These are phyloP conservation scores for Entomortierella chlamydospora DNA, from an alignment of 192 early-diverging fungal genomes.

Conservation along the genomic window DNA sequence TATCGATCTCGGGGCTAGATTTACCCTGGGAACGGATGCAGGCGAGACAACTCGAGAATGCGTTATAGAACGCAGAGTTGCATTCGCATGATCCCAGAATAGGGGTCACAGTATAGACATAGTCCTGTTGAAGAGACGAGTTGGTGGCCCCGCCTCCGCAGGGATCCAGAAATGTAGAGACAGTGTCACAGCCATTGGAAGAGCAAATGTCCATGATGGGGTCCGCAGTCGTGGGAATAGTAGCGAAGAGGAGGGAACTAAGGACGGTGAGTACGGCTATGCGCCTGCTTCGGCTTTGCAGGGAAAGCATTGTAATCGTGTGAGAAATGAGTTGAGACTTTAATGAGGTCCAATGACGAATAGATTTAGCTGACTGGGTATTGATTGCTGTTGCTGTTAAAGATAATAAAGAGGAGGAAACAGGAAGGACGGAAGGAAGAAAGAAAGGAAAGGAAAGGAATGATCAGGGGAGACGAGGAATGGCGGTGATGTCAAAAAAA, in stretches of 20 bases:
- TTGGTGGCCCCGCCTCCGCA: conserved; percentile 47
- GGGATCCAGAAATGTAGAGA: conserved; percentile 18
- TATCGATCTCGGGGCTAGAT: conserved; percentile 21
- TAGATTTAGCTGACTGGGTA: too few relatives aligned
- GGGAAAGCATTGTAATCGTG: background rate
- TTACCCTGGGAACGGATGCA: conserved; percentile 41
- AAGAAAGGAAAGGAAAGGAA: background rate
- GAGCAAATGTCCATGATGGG: conserved; percentile 32
- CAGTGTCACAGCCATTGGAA: conserved; percentile 11
- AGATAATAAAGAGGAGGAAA: background rate
- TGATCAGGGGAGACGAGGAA: background rate
- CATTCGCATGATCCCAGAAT: conserved; percentile 42
- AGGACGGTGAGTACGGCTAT: background rate
- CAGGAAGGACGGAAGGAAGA: too few relatives aligned
- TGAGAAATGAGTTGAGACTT: too few relatives aligned
- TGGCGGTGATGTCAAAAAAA: background rate
- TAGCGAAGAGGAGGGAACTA: background rate
- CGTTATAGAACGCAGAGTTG: conserved; percentile 44
- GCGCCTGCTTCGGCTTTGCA: background rate
- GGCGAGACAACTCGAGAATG: conserved; percentile 24
- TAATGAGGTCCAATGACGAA: too few relatives aligned
- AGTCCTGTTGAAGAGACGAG: conserved; percentile 27
- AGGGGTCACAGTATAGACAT: conserved; percentile 37
- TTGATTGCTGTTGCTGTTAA: conserved; percentile 1
- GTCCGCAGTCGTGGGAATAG: background rate